Conservation (phyloP, 176 grass and related monocot species). For the Chrysopogon serrulatus region DNA sequence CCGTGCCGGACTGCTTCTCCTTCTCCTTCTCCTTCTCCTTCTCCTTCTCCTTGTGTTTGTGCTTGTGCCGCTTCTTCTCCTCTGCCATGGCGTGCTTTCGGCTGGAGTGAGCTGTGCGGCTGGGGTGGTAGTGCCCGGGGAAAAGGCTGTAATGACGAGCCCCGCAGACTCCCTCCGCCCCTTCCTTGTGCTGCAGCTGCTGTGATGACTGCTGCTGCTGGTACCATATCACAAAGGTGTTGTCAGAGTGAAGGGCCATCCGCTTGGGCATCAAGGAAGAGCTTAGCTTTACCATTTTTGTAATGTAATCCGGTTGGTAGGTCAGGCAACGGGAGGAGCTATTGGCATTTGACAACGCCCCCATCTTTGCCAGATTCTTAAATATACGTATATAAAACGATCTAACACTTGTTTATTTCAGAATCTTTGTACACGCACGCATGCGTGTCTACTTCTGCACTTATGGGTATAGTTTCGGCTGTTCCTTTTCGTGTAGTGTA, state of each 20-base stretch:
- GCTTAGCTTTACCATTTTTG: slow-evolving; percentile 27
- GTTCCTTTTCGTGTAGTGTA: slow-evolving; percentile 16
- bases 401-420: slow-evolving; percentile 5
- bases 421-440: slow-evolving; percentile 16
- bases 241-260: slow-evolving; percentile 37
- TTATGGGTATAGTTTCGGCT: background rate
- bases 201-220: slow-evolving; percentile 28
- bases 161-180: slow-evolving; percentile 10
- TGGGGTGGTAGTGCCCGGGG: background rate
- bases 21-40: slow-evolving; percentile 4
- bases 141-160: slow-evolving; percentile 43
- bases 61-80: slow-evolving; percentile 56
- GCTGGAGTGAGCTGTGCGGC: slow-evolving; percentile 42
- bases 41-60: slow-evolving; percentile 17
- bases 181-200: background rate
- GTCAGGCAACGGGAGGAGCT: slow-evolving; percentile 20
- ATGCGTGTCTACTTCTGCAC: slow-evolving; percentile 27
- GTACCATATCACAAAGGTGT: slow-evolving; percentile 36
- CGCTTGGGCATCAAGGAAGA: slow-evolving; percentile 44
- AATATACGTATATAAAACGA: background rate
- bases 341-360: background rate
- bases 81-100: slow-evolving; percentile 43
- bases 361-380: background rate
- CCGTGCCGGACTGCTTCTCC: background rate
- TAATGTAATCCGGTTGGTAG: slow-evolving; percentile 26